A percentile compares a stretch with the other conserved stretches of the same genome.
These are phyloP conservation scores for Mortierella antarctica DNA, from an alignment of 192 early-diverging fungal species.

Conservation along the genomic window DNA sequence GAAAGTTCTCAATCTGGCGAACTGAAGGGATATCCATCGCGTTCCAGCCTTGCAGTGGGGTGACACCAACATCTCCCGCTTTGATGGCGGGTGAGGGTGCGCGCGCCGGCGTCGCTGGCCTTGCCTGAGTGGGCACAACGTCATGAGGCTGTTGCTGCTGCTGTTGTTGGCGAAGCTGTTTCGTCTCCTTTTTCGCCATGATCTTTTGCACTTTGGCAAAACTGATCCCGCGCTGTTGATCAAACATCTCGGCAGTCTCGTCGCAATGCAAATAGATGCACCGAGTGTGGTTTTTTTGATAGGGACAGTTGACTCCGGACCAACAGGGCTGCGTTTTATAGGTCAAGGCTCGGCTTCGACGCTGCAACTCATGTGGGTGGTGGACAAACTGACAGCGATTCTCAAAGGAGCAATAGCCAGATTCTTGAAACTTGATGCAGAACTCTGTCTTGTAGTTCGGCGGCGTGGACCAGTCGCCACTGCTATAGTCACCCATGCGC, in stretches of 20 bases:
- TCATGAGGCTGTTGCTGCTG: no score
- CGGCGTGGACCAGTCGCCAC: background rate
- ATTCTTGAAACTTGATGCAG: constrained; percentile 21
- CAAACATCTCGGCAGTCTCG: constrained; percentile 35
- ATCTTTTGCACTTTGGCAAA: constrained; percentile 21
- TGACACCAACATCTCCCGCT: background rate
- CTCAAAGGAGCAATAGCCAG: constrained; percentile 18
- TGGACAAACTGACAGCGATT: constrained; percentile 30
- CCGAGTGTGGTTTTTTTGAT: constrained; percentile 25
- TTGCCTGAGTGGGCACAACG: background rate
- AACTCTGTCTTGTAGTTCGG: constrained; percentile 29
- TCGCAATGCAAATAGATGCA: constrained; percentile 28
- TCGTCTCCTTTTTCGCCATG: constrained; percentile 10
- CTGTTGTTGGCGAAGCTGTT: constrained; percentile 7
- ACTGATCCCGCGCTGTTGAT: constrained; percentile 22
- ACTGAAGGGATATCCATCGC: no score
- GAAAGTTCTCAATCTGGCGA: no score
- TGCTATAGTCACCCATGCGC: background rate
- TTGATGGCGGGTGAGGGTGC: background rate
- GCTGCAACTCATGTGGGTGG: constrained; percentile 13
- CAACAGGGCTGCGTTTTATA: constrained; percentile 29
- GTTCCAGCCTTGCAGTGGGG: no score
- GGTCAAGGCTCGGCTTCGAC: constrained; percentile 8
- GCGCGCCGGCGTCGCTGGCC: no score
- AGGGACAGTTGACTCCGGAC: constrained; percentile 10